A percentile compares a stretch with the other conserved stretches of the same genome.
Conservation (phyloP, 352 stramenopile genomes). For the Labyrinthula sp. region DNA sequence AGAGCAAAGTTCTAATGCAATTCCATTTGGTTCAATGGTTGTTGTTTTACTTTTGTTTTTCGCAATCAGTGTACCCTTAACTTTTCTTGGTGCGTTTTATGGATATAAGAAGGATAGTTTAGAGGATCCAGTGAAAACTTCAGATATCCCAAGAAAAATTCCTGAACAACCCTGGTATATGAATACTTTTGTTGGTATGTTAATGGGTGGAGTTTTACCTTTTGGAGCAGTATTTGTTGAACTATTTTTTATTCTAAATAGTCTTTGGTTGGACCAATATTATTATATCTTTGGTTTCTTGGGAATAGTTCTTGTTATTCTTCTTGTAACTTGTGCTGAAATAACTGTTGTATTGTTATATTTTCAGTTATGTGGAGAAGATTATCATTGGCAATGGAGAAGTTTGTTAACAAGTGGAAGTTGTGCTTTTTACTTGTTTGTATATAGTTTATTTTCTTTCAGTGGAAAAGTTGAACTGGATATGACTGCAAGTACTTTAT, state of each 20-base stretch:
- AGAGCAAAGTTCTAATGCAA: conserved; percentile 55
- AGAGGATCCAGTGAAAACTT: conserved; percentile 45
- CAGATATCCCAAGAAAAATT: conserved; percentile 51
- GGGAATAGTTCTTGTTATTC: conserved; percentile 89
- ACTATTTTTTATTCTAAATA: conserved; percentile 99
- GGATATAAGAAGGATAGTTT: conserved; percentile 51
- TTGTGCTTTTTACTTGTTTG: conserved; percentile 85
- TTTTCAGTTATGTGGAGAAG: conserved; percentile 95
- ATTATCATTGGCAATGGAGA: conserved; percentile 87
- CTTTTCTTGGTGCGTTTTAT: conserved; percentile 93
- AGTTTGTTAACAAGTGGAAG: conserved; percentile 83
- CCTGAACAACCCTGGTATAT: conserved; percentile 83
- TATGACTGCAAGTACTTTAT: conserved; percentile 60
- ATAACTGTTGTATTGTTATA: conserved; percentile 99
- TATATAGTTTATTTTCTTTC: conserved; percentile 98
- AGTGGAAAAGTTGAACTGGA: conserved; percentile 90
- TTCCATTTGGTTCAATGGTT: conserved; percentile 87
- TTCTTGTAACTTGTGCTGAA: conserved; percentile 87
- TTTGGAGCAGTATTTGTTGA: conserved; percentile 99
- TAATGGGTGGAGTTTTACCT: conserved; percentile 87
- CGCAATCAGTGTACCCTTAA: conserved; percentile 84
- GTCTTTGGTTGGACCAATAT: conserved; percentile 93
- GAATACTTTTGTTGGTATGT: conserved; percentile 66
- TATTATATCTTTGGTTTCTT: conserved; percentile 99
- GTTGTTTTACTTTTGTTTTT: conserved; percentile 90